These are phyloP conservation scores for Leccinum broughii DNA, from an alignment of 768 basidiomycete species.

Conservation along the genomic window DNA sequence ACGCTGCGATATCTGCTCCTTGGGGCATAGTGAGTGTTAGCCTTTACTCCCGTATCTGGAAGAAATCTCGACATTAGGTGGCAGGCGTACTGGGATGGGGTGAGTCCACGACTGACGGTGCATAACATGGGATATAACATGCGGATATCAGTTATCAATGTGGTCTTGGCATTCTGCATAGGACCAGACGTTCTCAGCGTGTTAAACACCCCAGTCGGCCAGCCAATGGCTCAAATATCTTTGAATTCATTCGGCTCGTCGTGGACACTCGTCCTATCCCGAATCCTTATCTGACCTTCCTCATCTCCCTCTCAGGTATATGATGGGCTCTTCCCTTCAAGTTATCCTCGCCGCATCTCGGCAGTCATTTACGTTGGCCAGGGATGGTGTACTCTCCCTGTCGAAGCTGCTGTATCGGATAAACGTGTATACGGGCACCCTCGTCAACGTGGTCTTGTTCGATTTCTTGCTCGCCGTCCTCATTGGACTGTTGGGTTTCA, in stretches of 20 bases:
- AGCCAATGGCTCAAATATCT: conserved; percentile 43
- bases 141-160: conserved; percentile 43
- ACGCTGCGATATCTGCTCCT: conserved; percentile 54
- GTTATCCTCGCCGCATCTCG: conserved; percentile 47
- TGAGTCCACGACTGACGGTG: conserved; percentile 15
- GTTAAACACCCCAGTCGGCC: conserved; percentile 28
- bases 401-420: conserved; percentile 52
- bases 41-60: background rate
- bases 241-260: conserved; percentile 41
- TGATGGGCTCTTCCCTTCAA: conserved; percentile 41
- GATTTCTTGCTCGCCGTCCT: conserved; percentile 40
- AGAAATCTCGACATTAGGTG: conserved; percentile 17
- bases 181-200: conserved; percentile 45
- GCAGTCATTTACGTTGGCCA: conserved; percentile 54
- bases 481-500: conserved; percentile 53
- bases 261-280: conserved; percentile 32
- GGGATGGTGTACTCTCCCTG: conserved; percentile 60
- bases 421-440: conserved; percentile 55
- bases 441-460: conserved; percentile 60
- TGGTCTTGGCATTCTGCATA: conserved; percentile 57
- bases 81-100: conserved; percentile 48
- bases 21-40: conserved; percentile 49
- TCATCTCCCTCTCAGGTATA: conserved; percentile 32
- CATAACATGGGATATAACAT: background rate
- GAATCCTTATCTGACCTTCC: background rate